A percentile compares a stretch with the other conserved stretches of the same genome.
These are phyloP conservation scores for Juncus effusus DNA, from an alignment of 176 grass and related monocot genomes.

Conservation along the genomic window DNA sequence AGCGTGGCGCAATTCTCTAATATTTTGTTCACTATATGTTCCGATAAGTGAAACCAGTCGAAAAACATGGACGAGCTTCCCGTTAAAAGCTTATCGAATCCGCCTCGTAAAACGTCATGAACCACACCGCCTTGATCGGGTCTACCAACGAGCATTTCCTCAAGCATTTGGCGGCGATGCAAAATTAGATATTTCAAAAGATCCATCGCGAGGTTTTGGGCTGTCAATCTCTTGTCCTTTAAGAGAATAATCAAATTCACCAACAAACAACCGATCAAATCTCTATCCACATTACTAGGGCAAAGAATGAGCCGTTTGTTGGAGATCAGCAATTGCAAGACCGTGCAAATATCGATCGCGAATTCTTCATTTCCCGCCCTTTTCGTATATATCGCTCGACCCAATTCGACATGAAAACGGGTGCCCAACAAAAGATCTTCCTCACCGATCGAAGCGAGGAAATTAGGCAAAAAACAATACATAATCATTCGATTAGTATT, in stretches of 20 bases:
- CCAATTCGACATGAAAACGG: conserved; percentile 62
- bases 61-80: conserved; percentile 70
- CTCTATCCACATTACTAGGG: conserved; percentile 90
- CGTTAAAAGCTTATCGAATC: conserved; percentile 84
- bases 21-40: conserved; percentile 75
- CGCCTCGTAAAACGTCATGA: conserved; percentile 77
- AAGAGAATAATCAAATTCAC: conserved; percentile 90
- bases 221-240: conserved; percentile 72
- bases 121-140: conserved; percentile 58
- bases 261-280: conserved; percentile 87
- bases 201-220: conserved; percentile 69
- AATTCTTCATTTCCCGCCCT: conserved; percentile 49
- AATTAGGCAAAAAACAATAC: conserved; percentile 95
- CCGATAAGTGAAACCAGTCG: conserved; percentile 77
- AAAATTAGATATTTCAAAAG: conserved; percentile 88
- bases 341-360: conserved; percentile 76
- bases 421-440: conserved; percentile 74
- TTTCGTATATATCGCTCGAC: conserved; percentile 51
- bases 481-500: conserved; percentile 97
- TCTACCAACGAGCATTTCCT: conserved; percentile 80
- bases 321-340: conserved; percentile 86
- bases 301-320: conserved; percentile 92
- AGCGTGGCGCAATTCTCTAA: conserved; percentile 82
- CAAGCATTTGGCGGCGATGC: conserved; percentile 69
- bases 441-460: conserved; percentile 81